Evolutionary conservation across 2,329 filamentous ascomycete species (phyloP).

Genomic region (Chaetomiaceae sp.): DNA sequence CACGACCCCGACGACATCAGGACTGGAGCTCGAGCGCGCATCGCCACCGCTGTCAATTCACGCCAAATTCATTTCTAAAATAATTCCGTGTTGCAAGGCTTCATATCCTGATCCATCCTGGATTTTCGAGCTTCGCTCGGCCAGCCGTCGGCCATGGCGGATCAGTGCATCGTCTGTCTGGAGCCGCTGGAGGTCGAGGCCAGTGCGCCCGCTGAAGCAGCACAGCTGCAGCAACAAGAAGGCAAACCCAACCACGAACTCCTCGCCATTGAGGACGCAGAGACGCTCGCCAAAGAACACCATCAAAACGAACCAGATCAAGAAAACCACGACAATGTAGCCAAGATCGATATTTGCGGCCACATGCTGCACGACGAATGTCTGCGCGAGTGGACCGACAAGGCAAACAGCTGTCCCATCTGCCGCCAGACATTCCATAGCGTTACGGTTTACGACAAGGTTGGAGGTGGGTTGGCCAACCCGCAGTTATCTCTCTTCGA

Average conservation of each 20-base stretch:
- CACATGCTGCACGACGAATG: slow-evolving; percentile 92
- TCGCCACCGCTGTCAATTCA: slow-evolving; percentile 2
- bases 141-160: slow-evolving; percentile 45
- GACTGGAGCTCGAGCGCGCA: slow-evolving; percentile 1
- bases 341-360: slow-evolving; percentile 69
- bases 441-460: slow-evolving; percentile 74
- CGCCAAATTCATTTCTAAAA: background rate
- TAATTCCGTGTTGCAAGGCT: slow-evolving; percentile 41
- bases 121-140: slow-evolving; percentile 32
- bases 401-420: slow-evolving; percentile 96
- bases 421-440: slow-evolving; percentile 88
- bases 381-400: slow-evolving; percentile 88
- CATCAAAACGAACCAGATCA: slow-evolving; percentile 23
- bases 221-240: slow-evolving; percentile 13
- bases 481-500: too few species aligned
- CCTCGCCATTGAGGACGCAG: slow-evolving; percentile 17
- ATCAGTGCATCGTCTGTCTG: slow-evolving; percentile 68
- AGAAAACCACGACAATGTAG: slow-evolving; percentile 44
- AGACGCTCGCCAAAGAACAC: slow-evolving; percentile 21
- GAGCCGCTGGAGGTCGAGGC: slow-evolving; percentile 47
- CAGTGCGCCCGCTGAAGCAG: slow-evolving; percentile 17
- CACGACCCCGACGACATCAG: background rate
- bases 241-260: slow-evolving; percentile 10
- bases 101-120: slow-evolving; percentile 37
- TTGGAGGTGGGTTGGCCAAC: slow-evolving; percentile 63